These are phyloP conservation scores for Aspergillus unguis DNA, from an alignment of 2,329 filamentous ascomycete species.

Conservation along the genomic window DNA sequence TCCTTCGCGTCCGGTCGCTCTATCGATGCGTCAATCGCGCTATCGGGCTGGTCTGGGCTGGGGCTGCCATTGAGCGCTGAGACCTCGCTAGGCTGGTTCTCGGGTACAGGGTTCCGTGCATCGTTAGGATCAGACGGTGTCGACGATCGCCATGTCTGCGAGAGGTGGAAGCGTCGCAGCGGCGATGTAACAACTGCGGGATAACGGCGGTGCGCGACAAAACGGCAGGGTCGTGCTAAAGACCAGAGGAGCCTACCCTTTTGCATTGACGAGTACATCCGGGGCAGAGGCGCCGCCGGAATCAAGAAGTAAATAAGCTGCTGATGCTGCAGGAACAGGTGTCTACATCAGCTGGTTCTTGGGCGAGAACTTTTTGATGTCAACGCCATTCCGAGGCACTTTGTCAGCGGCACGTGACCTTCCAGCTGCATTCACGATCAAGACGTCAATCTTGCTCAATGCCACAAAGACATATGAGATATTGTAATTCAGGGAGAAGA, in stretches of 20 bases:
- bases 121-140: constrained; percentile 30
- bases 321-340: constrained; percentile 17
- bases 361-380: constrained; percentile 5
- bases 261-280: constrained; percentile 41
- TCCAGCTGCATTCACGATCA: background rate
- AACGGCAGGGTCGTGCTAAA: constrained; percentile 35
- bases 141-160: constrained; percentile 27
- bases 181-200: constrained; percentile 23
- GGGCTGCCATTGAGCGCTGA: constrained; percentile 20
- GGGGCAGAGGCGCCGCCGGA: constrained; percentile 28
- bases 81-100: constrained; percentile 21
- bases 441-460: background rate
- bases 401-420: constrained; percentile 8
- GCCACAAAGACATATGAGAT: too few species aligned
- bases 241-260: constrained; percentile 34
- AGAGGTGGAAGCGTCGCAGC: constrained; percentile 34
- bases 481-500: too few species aligned
- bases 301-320: constrained; percentile 15
- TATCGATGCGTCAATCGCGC: constrained; percentile 12
- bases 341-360: constrained; percentile 16
- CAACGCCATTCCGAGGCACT: background rate
- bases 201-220: constrained; percentile 37
- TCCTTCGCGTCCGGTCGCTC: constrained; percentile 23
- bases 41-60: constrained; percentile 13
- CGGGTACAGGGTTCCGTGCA: constrained; percentile 18